phyloP scores from a whole-genome alignment of 2,329 filamentous ascomycete genomes.

The Simplicillium aogashimaense region DNA sequence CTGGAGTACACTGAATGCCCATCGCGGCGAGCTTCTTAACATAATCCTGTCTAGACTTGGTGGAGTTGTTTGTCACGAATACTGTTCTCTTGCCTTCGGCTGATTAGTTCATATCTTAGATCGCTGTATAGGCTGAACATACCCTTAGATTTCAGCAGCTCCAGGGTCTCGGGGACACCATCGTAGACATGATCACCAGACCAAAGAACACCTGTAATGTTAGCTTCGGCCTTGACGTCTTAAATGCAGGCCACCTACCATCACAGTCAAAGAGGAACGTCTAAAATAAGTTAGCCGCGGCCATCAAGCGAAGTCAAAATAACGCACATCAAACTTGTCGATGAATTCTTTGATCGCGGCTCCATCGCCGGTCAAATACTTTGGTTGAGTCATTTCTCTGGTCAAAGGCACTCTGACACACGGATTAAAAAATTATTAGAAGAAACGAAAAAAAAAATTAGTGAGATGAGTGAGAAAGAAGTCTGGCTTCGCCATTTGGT shows the following conservation, averaged over 20 bases:
- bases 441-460: too few species aligned
- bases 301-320: slow-evolving; percentile 10
- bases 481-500: too few species aligned
- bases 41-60: slow-evolving; percentile 88
- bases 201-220: slow-evolving; percentile 73
- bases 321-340: slow-evolving; percentile 79
- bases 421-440: background rate
- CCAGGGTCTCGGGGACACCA: slow-evolving; percentile 74
- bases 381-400: slow-evolving; percentile 23
- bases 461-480: too few species aligned
- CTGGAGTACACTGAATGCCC: slow-evolving; percentile 68
- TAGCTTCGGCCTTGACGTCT: slow-evolving; percentile 8
- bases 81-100: slow-evolving; percentile 73
- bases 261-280: slow-evolving; percentile 95
- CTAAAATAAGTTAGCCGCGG: slow-evolving; percentile 31
- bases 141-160: slow-evolving; percentile 76
- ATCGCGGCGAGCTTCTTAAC: slow-evolving; percentile 78
- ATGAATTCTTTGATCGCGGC: slow-evolving; percentile 74
- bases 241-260: slow-evolving; percentile 44
- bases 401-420: slow-evolving; percentile 12
- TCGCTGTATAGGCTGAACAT: slow-evolving; percentile 1
- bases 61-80: slow-evolving; percentile 98
- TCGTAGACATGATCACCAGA: slow-evolving; percentile 87
- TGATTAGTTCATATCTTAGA: background rate
- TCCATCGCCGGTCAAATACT: slow-evolving; percentile 70